Evolutionary conservation across 2,329 filamentous ascomycete genomes (phyloP).

Genomic region (Alternaria brassicicola): DNA sequence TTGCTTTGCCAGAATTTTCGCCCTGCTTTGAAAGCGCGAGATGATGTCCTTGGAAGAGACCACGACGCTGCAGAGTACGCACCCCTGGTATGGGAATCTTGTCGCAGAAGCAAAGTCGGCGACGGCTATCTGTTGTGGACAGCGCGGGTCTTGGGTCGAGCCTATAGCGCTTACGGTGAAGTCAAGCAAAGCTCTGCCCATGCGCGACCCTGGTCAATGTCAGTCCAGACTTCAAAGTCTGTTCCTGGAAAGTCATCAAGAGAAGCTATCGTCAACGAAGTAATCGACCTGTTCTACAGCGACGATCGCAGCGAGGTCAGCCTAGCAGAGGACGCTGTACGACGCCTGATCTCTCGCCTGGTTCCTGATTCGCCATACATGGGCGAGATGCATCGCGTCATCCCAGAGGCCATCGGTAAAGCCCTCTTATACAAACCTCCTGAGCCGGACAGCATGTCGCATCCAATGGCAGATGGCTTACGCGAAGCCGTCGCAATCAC

Average conservation of each 20-base stretch:
- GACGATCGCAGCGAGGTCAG: constrained; percentile 51
- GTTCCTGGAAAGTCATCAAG: constrained; percentile 37
- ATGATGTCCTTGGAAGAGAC: constrained; percentile 74
- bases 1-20: constrained; percentile 79
- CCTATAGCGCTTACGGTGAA: constrained; percentile 70
- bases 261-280: constrained; percentile 46
- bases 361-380: constrained; percentile 29
- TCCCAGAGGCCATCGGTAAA: constrained; percentile 39
- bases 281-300: constrained; percentile 48
- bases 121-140: constrained; percentile 82
- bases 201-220: constrained; percentile 36
- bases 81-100: constrained; percentile 76
- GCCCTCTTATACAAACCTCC: constrained; percentile 36
- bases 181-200: constrained; percentile 54
- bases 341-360: constrained; percentile 40
- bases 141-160: constrained; percentile 80
- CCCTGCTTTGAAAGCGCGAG: constrained; percentile 60
- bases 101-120: constrained; percentile 67
- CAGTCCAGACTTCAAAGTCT: constrained; percentile 24
- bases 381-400: constrained; percentile 36
- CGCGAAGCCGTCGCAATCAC: constrained; percentile 25
- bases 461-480: constrained; percentile 16
- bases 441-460: constrained; percentile 9
- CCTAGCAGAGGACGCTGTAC: constrained; percentile 51
- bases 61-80: constrained; percentile 66